Percentiles rank a stretch among this genome's conserved stretches.
phyloP scores from a whole-genome alignment of 805 yeast genomes.

The Wickerhamomyces ciferrii region DNA sequence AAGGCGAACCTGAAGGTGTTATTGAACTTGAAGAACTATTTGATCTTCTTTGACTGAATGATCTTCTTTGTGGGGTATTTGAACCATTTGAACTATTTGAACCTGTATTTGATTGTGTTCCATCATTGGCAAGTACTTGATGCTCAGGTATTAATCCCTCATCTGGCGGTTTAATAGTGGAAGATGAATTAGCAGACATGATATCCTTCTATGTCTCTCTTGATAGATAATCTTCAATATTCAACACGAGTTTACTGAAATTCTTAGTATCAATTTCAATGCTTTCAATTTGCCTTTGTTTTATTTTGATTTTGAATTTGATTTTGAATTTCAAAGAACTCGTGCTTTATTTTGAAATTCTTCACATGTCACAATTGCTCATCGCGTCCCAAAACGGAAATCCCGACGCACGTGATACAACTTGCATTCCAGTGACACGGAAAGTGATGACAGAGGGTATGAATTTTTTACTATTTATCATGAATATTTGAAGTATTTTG shows the following conservation, averaged over 20 bases:
- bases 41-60: constrained; percentile 3
- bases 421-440: background rate
- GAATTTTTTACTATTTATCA: too few species aligned
- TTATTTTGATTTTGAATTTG: background rate
- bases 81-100: background rate
- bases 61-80: background rate
- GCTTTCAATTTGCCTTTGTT: background rate
- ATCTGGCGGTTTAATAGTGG: background rate
- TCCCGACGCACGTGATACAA: background rate
- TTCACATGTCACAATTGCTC: background rate
- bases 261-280: background rate
- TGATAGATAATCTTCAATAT: too few species aligned
- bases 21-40: constrained; percentile 16
- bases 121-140: background rate
- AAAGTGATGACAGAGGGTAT: too few species aligned
- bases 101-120: too few species aligned
- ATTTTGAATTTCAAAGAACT: background rate
- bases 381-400: background rate
- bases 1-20: constrained; percentile 19
- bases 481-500: too few species aligned
- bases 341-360: background rate
- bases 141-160: background rate
- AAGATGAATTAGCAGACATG: background rate
- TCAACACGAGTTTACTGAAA: too few species aligned
- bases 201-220: background rate